Evolutionary conservation across 148 eudicot genomes (phyloP).

Genomic region (Vaccinium vitisidaea): DNA sequence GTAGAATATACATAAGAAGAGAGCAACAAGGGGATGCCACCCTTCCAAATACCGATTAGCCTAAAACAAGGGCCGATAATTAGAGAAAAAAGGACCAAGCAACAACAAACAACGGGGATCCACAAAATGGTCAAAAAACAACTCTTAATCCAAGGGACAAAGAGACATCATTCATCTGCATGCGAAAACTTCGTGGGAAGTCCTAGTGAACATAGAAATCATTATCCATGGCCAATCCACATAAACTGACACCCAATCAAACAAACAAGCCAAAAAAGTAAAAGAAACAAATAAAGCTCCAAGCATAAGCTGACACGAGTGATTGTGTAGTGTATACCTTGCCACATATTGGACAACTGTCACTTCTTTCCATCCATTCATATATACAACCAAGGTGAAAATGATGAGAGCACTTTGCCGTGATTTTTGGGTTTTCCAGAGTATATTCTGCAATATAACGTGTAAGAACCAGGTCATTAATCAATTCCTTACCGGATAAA

Average conservation of each 20-base stretch:
- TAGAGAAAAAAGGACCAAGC: neutral
- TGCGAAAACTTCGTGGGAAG: neutral
- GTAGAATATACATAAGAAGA: neutral
- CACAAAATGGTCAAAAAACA: neutral
- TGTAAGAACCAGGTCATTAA: neutral
- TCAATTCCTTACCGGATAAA: neutral
- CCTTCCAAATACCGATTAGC: neutral
- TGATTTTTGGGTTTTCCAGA: constrained; percentile 27
- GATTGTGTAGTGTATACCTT: constrained; percentile 16
- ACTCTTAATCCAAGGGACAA: neutral
- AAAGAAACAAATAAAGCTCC: neutral
- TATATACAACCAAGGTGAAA: constrained; percentile 33
- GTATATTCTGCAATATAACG: constrained; percentile 26
- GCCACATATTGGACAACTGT: constrained; percentile 28
- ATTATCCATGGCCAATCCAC: neutral
- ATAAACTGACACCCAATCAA: neutral
- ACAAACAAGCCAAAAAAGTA: neutral
- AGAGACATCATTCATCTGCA: constrained; percentile 1
- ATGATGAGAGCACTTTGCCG: constrained; percentile 25
- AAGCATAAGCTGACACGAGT: neutral
- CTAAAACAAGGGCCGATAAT: neutral
- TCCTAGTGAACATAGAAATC: neutral
- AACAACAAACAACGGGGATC: neutral
- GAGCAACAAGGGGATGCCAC: neutral
- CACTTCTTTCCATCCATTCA: constrained; percentile 34